Evolutionary conservation across 345 rosid species (phyloP).

Genomic region (Eucalyptus cloeziana): DNA sequence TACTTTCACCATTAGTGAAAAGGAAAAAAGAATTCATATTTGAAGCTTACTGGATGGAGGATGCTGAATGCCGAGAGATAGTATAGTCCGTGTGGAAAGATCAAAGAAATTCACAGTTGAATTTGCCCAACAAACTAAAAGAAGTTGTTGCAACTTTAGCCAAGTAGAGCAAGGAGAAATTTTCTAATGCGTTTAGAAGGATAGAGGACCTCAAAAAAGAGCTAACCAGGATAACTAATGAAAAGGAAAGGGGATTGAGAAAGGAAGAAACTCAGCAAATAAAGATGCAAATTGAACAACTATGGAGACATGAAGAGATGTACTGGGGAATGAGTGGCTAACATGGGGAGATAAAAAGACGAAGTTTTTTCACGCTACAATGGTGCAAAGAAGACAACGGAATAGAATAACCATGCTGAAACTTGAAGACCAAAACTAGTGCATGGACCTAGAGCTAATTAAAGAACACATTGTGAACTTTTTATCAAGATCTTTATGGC

Average conservation of each 20-base stretch:
- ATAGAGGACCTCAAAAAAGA: no score
- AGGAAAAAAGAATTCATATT: no score
- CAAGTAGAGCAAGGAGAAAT: neutral
- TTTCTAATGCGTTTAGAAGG: no score
- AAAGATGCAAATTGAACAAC: neutral
- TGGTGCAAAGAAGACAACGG: neutral
- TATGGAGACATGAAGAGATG: neutral
- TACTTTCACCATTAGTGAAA: neutral
- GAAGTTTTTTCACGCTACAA: no score
- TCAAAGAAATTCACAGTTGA: neutral
- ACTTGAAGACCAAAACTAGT: neutral
- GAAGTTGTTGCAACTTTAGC: neutral
- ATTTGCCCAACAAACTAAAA: no score
- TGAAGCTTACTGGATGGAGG: neutral
- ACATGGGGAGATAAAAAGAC: no score
- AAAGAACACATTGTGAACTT: no score
- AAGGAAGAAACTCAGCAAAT: no score
- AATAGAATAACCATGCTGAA: no score
- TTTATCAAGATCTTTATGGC: no score
- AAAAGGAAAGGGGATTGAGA: no score
- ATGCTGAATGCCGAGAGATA: neutral
- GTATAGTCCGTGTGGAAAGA: neutral
- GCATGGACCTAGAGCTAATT: no score
- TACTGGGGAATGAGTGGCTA: neutral
- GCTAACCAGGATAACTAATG: neutral